Evolutionary conservation across 2,329 filamentous ascomycete genomes (phyloP).

Genomic region (Hymenoscyphus scutula): DNA sequence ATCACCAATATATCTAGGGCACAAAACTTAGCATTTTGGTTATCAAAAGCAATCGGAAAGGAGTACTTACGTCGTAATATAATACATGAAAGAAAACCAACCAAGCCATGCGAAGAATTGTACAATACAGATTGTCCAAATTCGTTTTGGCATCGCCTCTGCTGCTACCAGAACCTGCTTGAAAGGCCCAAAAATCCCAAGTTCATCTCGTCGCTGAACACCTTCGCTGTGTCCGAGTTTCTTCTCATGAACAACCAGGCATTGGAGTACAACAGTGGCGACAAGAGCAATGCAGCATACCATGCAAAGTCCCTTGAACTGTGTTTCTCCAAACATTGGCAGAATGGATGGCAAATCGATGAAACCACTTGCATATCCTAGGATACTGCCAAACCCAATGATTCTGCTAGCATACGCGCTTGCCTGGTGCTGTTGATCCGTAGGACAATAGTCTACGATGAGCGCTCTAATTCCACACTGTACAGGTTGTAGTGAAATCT

Average conservation of each 20-base stretch:
- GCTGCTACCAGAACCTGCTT: slow-evolving; percentile 6
- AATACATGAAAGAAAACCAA: slow-evolving; percentile 38
- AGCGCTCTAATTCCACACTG: slow-evolving; percentile 34
- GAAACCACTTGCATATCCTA: slow-evolving; percentile 34
- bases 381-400: slow-evolving; percentile 33
- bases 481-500: slow-evolving; percentile 34
- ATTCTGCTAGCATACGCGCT: slow-evolving; percentile 34
- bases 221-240: neutral
- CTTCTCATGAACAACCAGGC: slow-evolving; percentile 16
- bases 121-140: slow-evolving; percentile 26
- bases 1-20: slow-evolving; percentile 18
- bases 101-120: slow-evolving; percentile 33
- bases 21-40: slow-evolving; percentile 1
- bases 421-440: slow-evolving; percentile 33
- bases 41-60: neutral
- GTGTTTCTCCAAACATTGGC: slow-evolving; percentile 16
- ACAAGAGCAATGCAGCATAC: slow-evolving; percentile 20
- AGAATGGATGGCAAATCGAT: slow-evolving; percentile 19
- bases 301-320: slow-evolving; percentile 27
- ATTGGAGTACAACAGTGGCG: slow-evolving; percentile 20
- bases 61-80: slow-evolving; percentile 32
- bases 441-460: slow-evolving; percentile 32
- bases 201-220: neutral
- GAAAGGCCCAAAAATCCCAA: slow-evolving; percentile 1
- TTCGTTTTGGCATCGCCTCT: slow-evolving; percentile 18